phyloP scores from a whole-genome alignment of 2,329 filamentous ascomycete species.

The Fusarium sambucinum region DNA sequence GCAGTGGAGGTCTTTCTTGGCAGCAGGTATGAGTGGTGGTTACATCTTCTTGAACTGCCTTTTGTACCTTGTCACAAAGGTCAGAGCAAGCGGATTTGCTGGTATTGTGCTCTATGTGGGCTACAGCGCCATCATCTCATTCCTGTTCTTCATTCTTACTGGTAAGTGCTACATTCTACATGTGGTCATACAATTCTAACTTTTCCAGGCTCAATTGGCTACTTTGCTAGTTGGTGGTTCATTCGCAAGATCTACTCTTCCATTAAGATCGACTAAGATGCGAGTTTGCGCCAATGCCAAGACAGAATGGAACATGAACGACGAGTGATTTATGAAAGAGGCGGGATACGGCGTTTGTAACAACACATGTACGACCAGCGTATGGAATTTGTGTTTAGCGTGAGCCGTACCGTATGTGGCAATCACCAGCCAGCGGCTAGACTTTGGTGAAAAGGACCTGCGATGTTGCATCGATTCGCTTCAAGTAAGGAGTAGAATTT shows the following conservation, averaged over 20 bases:
- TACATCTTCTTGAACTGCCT: conserved; percentile 95
- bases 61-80: conserved; percentile 89
- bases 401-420: conserved; percentile 2
- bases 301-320: conserved; percentile 18
- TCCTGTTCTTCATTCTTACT: conserved; percentile 92
- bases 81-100: conserved; percentile 85
- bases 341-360: conserved; percentile 46
- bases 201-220: conserved; percentile 86
- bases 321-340: conserved; percentile 41
- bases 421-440: conserved; percentile 9
- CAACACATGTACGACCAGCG: conserved; percentile 51
- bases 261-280: conserved; percentile 91
- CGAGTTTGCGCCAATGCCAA: background rate
- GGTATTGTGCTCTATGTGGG: conserved; percentile 93
- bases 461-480: conserved; percentile 25
- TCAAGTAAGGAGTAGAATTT: conserved; percentile 34
- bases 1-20: conserved; percentile 97
- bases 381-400: conserved; percentile 35
- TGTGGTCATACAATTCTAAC: conserved; percentile 30
- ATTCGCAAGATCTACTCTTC: conserved; percentile 93
- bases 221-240: conserved; percentile 95
- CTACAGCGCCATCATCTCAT: conserved; percentile 89
- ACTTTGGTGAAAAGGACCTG: conserved; percentile 6
- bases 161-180: conserved; percentile 69
- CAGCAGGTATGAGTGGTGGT: conserved; percentile 87